Evolutionary conservation across 225 moss, liverwort and hornwort species (phyloP).

Genomic region (Rhytidiadelphus loreus): DNA sequence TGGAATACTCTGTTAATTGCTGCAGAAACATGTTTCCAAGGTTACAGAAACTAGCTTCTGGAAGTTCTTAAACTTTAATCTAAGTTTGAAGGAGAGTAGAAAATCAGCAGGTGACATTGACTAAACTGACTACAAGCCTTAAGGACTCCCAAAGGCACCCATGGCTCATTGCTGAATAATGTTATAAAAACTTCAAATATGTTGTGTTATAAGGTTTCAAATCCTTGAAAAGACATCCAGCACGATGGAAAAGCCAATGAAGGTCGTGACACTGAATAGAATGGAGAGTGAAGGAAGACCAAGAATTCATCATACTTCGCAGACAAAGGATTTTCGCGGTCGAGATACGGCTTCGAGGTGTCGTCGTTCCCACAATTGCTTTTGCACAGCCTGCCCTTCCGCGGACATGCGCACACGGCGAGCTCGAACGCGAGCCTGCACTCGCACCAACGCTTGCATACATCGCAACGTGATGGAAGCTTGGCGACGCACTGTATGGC

Average conservation of each 20-base stretch:
- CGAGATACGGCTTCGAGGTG: slow-evolving; percentile 15
- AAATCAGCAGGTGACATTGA: background rate
- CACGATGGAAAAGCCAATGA: background rate
- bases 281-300: background rate
- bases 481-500: slow-evolving; percentile 45
- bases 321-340: slow-evolving; percentile 23
- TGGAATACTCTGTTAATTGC: background rate
- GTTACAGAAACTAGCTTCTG: background rate
- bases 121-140: background rate
- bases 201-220: too few species aligned
- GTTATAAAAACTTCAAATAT: background rate
- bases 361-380: slow-evolving; percentile 26
- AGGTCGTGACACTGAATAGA: background rate
- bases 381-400: slow-evolving; percentile 49
- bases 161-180: background rate
- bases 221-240: background rate
- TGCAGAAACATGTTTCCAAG: background rate
- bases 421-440: slow-evolving; percentile 48
- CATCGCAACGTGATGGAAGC: slow-evolving; percentile 45
- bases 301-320: background rate
- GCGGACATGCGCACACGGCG: slow-evolving; percentile 44
- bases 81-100: background rate
- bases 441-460: slow-evolving; percentile 46
- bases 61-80: background rate
- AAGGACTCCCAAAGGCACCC: background rate